These are phyloP conservation scores for Picea abies DNA, from an alignment of 83 land plant genomes.

Conservation along the genomic window DNA sequence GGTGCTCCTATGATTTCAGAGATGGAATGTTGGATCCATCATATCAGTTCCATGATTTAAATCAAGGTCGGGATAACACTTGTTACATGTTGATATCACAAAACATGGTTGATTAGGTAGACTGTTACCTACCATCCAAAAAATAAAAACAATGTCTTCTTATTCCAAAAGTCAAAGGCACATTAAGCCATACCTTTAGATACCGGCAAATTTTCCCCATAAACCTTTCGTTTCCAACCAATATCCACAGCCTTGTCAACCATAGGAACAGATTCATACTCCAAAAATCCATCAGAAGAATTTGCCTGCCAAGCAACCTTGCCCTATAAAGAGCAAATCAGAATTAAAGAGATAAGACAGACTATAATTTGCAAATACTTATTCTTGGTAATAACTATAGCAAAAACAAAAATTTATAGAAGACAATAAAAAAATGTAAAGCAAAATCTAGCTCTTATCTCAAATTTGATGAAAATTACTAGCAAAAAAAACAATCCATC, in stretches of 20 bases:
- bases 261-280: constrained; percentile 63
- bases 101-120: too few relatives aligned
- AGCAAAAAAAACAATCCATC: too few relatives aligned
- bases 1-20: not conserved
- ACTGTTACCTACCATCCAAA: not conserved
- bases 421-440: too few relatives aligned
- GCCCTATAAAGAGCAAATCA: constrained; percentile 25
- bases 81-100: not conserved
- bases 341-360: too few relatives aligned
- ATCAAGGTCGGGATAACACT: not conserved
- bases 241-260: constrained; percentile 79
- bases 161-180: not conserved
- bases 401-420: too few relatives aligned
- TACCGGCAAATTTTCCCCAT: constrained; percentile 25
- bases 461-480: too few relatives aligned
- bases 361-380: too few relatives aligned
- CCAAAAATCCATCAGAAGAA: constrained; percentile 33
- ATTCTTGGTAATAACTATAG: too few relatives aligned
- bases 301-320: constrained; percentile 33
- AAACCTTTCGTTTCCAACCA: constrained; percentile 54
- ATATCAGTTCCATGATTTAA: not conserved
- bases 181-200: constrained; percentile 40
- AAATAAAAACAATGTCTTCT: not conserved
- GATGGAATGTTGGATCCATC: not conserved
- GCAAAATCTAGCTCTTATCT: too few relatives aligned